Evolutionary conservation across 371 early-diverging fungal genomes (phyloP), one percentile per base, ranked within the genome.

Genomic region (Dichotomocladium elegans): DNA sequence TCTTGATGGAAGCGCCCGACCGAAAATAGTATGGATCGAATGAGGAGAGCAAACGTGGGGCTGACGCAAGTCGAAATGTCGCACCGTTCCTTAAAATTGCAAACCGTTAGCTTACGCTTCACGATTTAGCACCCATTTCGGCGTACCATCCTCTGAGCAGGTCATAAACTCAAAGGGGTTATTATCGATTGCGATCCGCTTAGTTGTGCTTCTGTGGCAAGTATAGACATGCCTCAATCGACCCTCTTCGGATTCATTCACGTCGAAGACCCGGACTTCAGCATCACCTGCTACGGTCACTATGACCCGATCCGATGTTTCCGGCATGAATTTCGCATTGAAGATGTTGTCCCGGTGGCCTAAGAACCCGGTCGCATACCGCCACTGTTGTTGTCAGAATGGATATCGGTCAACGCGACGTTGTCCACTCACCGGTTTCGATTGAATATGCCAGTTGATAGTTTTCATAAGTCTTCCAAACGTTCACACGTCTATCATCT

Each of bases 301-400:
- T 14, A 91, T 72, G 19, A 81, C 62, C 3, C 67, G 58, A 42
- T 89, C 85, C 9, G 77, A 80, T 17, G 85, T 84, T 3, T 66
- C 47, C 0, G 88, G 85, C 74, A 91, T 66, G 42, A 86, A 81
- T 59, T 86, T 84, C 8, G 88, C 83, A 48, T 83, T 77, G 58
- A 92, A 91, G n/a, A 92, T 87, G 37, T 91, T 90, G 47, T 79
- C 83, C 4, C 54, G 43, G 60, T 91, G 92, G 11, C 89, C 85
- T n/a, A n/a, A n/a, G n/a, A n/a, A n/a, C n/a, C n/a, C n/a, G n/a
- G n/a, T n/a, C n/a, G n/a, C 62, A 61, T 2, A 22, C 22, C 4
- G 8, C 1, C 4, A n/a, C 3, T 29, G 8, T 30, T 12, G 27
- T n/a, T 35, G 15, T 24, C 26, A 42, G 34, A 12, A 44, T 22